These are phyloP conservation scores for Epichloe brachyelytri DNA, from an alignment of 2,329 filamentous ascomycete genomes.

Conservation along the genomic window DNA sequence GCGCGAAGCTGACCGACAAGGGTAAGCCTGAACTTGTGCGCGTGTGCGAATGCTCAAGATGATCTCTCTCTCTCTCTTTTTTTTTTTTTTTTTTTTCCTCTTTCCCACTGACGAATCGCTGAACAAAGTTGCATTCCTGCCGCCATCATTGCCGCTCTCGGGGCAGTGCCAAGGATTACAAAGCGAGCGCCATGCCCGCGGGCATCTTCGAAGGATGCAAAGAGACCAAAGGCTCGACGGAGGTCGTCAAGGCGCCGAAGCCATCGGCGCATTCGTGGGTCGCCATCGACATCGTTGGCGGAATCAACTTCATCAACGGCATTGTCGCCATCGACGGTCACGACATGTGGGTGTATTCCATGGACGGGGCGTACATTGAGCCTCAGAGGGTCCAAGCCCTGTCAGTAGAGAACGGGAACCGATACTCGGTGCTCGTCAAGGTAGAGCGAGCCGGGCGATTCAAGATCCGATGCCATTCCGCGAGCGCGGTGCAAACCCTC, in stretches of 20 bases:
- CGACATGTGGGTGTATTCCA: constrained; percentile 39
- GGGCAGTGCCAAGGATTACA: constrained; percentile 14
- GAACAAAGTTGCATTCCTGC: constrained; percentile 24
- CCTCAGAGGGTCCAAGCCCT: constrained; percentile 37
- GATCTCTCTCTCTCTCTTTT: background rate
- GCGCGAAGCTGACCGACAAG: constrained; percentile 27
- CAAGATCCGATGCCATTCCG: constrained; percentile 39
- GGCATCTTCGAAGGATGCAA: constrained; percentile 33
- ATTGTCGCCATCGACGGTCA: constrained; percentile 38
- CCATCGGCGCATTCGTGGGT: constrained; percentile 26
- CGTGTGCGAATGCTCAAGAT: no score
- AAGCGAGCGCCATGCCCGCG: constrained; percentile 23
- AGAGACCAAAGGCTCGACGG: constrained; percentile 28
- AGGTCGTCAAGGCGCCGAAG: constrained; percentile 25
- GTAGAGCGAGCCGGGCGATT: constrained; percentile 27
- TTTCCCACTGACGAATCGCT: background rate
- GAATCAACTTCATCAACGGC: constrained; percentile 32
- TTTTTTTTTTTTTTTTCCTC: background rate
- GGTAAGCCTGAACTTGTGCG: constrained; percentile 13
- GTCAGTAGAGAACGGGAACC: constrained; percentile 34
- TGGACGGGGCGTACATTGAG: constrained; percentile 41
- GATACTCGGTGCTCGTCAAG: constrained; percentile 37
- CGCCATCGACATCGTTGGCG: constrained; percentile 42
- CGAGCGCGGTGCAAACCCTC: constrained; percentile 39
- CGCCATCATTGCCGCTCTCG: constrained; percentile 25